Conservation (phyloP, 78 protist species). For the Cavenderia fasciculata region DNA sequence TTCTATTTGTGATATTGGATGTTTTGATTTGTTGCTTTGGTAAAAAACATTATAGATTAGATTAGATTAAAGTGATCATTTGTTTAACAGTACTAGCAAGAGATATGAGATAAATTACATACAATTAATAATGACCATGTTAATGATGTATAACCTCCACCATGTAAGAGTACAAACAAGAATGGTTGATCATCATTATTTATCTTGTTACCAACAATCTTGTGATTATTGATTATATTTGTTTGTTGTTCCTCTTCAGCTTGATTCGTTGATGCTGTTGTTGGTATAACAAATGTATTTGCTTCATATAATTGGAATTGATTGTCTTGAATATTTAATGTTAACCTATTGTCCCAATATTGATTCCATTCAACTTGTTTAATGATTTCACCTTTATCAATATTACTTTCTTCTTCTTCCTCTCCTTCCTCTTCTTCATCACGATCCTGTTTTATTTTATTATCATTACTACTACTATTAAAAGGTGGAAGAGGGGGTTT, state of each 20-base stretch:
- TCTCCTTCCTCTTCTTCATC: too few species aligned
- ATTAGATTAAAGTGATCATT: background rate
- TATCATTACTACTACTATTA: too few species aligned
- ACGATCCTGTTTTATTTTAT: too few species aligned
- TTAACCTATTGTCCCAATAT: slow-evolving; percentile 23
- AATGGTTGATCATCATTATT: too few species aligned
- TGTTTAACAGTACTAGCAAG: background rate
- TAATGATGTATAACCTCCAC: slow-evolving; percentile 76
- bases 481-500: too few species aligned
- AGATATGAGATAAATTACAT: background rate
- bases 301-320: slow-evolving; percentile 58
- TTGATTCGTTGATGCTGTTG: too few species aligned
- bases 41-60: background rate
- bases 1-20: background rate
- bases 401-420: too few species aligned
- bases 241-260: too few species aligned
- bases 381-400: too few species aligned
- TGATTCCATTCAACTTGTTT: slow-evolving; percentile 27
- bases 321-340: background rate
- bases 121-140: slow-evolving; percentile 66
- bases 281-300: background rate
- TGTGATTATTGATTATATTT: too few species aligned
- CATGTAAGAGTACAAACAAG: slow-evolving; percentile 60
- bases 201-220: too few species aligned
- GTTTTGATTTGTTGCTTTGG: background rate